Evolutionary conservation across 352 stramenopile species (phyloP).

Genomic region (Pythium myriotylum): DNA sequence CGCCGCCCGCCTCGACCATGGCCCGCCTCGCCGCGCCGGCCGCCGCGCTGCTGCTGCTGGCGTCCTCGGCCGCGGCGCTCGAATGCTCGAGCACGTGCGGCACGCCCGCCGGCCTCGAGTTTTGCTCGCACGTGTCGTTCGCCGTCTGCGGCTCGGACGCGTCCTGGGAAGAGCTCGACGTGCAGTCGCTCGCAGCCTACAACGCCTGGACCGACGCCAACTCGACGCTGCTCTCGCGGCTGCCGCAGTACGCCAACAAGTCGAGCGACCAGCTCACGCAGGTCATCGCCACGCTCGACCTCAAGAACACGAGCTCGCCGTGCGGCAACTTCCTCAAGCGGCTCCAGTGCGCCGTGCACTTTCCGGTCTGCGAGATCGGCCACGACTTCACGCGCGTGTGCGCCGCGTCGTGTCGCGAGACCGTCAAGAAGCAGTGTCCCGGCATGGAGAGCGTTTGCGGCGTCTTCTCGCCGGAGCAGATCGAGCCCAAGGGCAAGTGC

Average conservation of each 20-base stretch:
- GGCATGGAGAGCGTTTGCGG: constrained; percentile 63
- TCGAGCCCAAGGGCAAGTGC: constrained; percentile 76
- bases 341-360: constrained; percentile 72
- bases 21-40: constrained; percentile 5
- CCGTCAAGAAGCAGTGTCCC: constrained; percentile 62
- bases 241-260: constrained; percentile 58
- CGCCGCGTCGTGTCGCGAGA: constrained; percentile 58
- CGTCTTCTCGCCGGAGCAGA: constrained; percentile 37
- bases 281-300: constrained; percentile 49
- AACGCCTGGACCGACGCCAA: constrained; percentile 56
- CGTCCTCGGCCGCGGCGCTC: constrained; percentile 19
- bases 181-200: constrained; percentile 42
- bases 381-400: constrained; percentile 70
- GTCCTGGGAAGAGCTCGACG: constrained; percentile 68
- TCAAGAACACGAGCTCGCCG: constrained; percentile 61
- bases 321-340: constrained; percentile 61
- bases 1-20: neutral
- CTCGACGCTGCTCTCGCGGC: constrained; percentile 32
- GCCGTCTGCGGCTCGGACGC: constrained; percentile 57
- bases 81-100: constrained; percentile 81
- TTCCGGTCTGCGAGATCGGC: constrained; percentile 83
- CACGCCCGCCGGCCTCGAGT: constrained; percentile 66
- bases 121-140: constrained; percentile 84
- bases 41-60: constrained; percentile 17
- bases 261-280: constrained; percentile 38